phyloP scores from a whole-genome alignment of 2,329 filamentous ascomycete genomes.

The Fusarium guadeloupense region DNA sequence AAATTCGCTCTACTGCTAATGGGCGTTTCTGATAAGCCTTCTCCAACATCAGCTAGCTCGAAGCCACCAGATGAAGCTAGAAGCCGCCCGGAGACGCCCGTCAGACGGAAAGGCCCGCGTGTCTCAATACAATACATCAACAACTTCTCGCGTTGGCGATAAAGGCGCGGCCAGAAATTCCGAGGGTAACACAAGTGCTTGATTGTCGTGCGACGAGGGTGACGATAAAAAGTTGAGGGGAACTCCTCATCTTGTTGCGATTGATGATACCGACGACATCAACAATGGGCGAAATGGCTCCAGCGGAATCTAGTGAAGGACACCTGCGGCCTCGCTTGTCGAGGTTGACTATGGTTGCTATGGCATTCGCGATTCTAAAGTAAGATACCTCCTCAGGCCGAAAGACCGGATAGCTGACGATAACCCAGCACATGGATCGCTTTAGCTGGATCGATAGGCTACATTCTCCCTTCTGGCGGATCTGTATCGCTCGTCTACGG shows the following conservation, averaged over 20 bases:
- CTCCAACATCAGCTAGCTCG: background rate
- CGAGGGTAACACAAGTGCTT: background rate
- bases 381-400: constrained; percentile 38
- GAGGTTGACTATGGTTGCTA: constrained; percentile 52
- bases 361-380: constrained; percentile 55
- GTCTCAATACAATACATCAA: background rate
- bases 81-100: background rate
- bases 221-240: background rate
- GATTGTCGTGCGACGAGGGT: background rate
- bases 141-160: background rate
- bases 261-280: background rate
- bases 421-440: constrained; percentile 40
- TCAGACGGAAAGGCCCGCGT: background rate
- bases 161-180: background rate
- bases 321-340: constrained; percentile 49
- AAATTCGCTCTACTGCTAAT: background rate
- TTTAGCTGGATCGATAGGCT: constrained; percentile 53
- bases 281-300: background rate
- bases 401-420: background rate
- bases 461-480: constrained; percentile 53
- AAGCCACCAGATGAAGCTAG: background rate
- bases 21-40: background rate
- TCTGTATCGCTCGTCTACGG: constrained; percentile 55
- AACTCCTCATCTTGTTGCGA: background rate
- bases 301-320: constrained; percentile 24